A percentile compares a stretch with the other conserved stretches of the same genome.
These are phyloP conservation scores for Casaregolazyma suthepensis DNA, from an alignment of 1,139 yeast genomes.

Conservation along the genomic window DNA sequence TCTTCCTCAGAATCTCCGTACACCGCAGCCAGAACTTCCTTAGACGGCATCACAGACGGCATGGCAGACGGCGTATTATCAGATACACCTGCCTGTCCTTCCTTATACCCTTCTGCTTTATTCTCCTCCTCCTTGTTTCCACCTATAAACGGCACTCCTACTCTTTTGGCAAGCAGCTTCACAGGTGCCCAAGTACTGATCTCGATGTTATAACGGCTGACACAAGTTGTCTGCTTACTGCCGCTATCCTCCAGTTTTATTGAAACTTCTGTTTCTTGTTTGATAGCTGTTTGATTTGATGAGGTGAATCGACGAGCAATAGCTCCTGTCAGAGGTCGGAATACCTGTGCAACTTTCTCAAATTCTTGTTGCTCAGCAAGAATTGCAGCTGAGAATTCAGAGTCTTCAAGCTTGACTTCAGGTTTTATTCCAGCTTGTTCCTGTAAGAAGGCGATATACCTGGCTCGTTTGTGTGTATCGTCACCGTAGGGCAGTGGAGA, in stretches of 20 bases:
- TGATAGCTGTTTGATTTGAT: neutral
- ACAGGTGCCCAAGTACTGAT: conserved; percentile 22
- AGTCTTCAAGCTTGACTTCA: conserved; percentile 4
- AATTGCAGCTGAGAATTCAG: conserved; percentile 1
- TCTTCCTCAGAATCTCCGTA: neutral
- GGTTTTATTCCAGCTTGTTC: conserved; percentile 10
- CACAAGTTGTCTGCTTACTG: neutral
- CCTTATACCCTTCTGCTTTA: neutral
- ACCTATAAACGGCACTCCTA: conserved; percentile 17
- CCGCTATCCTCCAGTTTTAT: neutral
- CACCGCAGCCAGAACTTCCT: neutral
- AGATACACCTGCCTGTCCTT: neutral
- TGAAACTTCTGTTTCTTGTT: neutral
- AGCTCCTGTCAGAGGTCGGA: conserved; percentile 25
- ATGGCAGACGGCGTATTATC: too few species aligned
- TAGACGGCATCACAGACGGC: neutral
- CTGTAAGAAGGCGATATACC: conserved; percentile 13
- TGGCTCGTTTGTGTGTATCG: conserved; percentile 11
- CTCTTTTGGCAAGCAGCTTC: conserved; percentile 27
- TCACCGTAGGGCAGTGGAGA: conserved; percentile 9
- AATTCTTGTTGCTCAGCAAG: conserved; percentile 25
- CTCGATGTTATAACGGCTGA: conserved; percentile 21
- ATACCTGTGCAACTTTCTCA: conserved; percentile 26
- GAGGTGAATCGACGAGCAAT: conserved; percentile 24
- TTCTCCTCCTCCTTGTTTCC: conserved; percentile 7